Percentiles rank a stretch among this genome's conserved stretches.
These are phyloP conservation scores for Pichia sp. DNA, from an alignment of 1,139 yeast species.

Conservation along the genomic window DNA sequence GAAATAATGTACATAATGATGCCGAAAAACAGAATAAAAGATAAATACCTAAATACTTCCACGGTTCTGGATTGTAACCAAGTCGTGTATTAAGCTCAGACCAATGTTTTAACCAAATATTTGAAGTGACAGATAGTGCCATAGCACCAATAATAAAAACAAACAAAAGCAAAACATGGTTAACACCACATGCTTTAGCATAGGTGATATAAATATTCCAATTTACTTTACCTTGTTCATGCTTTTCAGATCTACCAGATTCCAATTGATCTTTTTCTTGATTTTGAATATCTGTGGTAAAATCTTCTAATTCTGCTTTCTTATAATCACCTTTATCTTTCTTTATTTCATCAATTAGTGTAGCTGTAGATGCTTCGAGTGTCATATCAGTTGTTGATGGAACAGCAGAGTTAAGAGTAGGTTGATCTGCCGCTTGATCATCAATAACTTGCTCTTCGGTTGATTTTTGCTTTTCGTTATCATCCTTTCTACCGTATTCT, in stretches of 20 bases:
- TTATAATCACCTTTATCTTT: slow-evolving; percentile 16
- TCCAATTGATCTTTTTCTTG: slow-evolving; percentile 39
- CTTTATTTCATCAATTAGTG: slow-evolving; percentile 32
- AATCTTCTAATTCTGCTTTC: slow-evolving; percentile 28
- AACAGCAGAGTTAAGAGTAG: slow-evolving; percentile 16
- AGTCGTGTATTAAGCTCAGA: slow-evolving; percentile 73
- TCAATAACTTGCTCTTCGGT: slow-evolving; percentile 21
- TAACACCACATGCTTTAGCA: slow-evolving; percentile 82
- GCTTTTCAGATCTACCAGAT: slow-evolving; percentile 55
- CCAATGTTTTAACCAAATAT: slow-evolving; percentile 96
- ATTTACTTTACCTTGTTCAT: slow-evolving; percentile 91
- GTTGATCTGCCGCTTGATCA: slow-evolving; percentile 1
- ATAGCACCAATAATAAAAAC: slow-evolving; percentile 48
- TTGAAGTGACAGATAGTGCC: slow-evolving; percentile 56
- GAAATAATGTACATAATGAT: slow-evolving; percentile 54
- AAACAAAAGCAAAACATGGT: slow-evolving; percentile 52
- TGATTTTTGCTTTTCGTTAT: background rate
- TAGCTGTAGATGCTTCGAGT: slow-evolving; percentile 16
- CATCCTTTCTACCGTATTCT: slow-evolving; percentile 61
- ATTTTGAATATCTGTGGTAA: slow-evolving; percentile 28
- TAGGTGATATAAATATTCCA: slow-evolving; percentile 82
- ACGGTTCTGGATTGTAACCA: slow-evolving; percentile 67
- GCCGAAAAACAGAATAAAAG: slow-evolving; percentile 68
- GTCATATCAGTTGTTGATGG: slow-evolving; percentile 19
- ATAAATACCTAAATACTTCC: slow-evolving; percentile 68